phyloP scores from a whole-genome alignment of 208 protist genomes.

The Leishmania lainsoni region DNA sequence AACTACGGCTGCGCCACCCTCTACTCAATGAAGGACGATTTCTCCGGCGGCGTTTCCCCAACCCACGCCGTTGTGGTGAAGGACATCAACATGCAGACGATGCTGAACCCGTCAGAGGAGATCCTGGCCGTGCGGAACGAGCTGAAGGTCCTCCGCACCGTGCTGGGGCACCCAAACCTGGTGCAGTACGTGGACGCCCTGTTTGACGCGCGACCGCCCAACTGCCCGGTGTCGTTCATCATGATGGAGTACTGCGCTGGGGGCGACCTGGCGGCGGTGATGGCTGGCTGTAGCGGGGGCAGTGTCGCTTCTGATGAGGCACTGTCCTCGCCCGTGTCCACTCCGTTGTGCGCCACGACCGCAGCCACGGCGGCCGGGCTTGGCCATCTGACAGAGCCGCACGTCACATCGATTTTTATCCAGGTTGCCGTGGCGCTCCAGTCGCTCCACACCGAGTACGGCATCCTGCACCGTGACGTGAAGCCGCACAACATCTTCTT shows the following conservation, averaged over 20 bases:
- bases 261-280: slow-evolving; percentile 58
- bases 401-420: slow-evolving; percentile 67
- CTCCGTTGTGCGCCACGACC: background rate
- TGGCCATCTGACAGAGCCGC: slow-evolving; percentile 31
- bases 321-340: background rate
- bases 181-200: slow-evolving; percentile 62
- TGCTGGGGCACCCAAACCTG: slow-evolving; percentile 60
- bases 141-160: slow-evolving; percentile 49
- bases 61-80: slow-evolving; percentile 63
- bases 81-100: slow-evolving; percentile 81
- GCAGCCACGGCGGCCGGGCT: background rate
- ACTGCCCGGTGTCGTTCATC: slow-evolving; percentile 65
- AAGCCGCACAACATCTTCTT: slow-evolving; percentile 91
- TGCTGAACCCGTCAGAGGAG: slow-evolving; percentile 59
- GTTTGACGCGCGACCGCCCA: slow-evolving; percentile 32
- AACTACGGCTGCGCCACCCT: slow-evolving; percentile 83
- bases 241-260: slow-evolving; percentile 82
- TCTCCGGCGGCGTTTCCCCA: background rate
- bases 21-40: slow-evolving; percentile 34
- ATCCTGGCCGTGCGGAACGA: slow-evolving; percentile 61
- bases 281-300: slow-evolving; percentile 28
- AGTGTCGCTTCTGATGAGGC: background rate
- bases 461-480: slow-evolving; percentile 86
- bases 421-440: slow-evolving; percentile 68
- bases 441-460: slow-evolving; percentile 68